Conservation (phyloP, 1,284 basidiomycete genomes). For the Sanghuangporus baumii region DNA sequence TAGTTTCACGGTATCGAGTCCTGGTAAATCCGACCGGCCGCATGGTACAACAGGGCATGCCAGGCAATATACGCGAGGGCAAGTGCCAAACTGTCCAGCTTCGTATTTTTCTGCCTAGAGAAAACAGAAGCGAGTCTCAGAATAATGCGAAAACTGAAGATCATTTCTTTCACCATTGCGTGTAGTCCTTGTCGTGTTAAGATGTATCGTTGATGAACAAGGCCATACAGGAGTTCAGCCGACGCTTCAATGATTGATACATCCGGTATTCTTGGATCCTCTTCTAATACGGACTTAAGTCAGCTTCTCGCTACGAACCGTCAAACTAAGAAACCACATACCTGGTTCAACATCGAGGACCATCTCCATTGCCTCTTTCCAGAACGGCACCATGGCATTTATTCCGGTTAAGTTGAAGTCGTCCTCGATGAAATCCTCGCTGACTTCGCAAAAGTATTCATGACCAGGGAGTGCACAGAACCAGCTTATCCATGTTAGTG, state of each 20-base stretch:
- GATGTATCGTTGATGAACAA: constrained; percentile 97
- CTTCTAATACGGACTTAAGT: constrained; percentile 45
- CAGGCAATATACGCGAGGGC: constrained; percentile 94
- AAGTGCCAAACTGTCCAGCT: constrained; percentile 86
- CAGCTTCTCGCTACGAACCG: constrained; percentile 9
- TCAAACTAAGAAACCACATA: constrained; percentile 34
- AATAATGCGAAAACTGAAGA: constrained; percentile 18
- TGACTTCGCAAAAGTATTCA: constrained; percentile 98
- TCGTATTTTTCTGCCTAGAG: constrained; percentile 93
- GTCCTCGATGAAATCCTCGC: constrained; percentile 99
- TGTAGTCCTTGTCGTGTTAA: constrained; percentile 90
- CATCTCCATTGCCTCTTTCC: constrained; percentile 99
- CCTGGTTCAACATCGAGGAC: constrained; percentile 99
- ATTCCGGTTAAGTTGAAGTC: constrained; percentile 99
- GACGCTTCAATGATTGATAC: constrained; percentile 98
- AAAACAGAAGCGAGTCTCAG: constrained; percentile 21
- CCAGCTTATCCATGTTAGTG: constrained; percentile 96
- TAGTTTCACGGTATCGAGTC: constrained; percentile 97
- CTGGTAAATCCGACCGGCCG: constrained; percentile 93
- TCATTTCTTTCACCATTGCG: constrained; percentile 63
- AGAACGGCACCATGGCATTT: constrained; percentile 94
- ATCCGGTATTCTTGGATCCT: constrained; percentile 90
- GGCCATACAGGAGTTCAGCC: constrained; percentile 94
- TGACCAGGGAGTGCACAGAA: constrained; percentile 98
- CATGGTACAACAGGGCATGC: constrained; percentile 90